Evolutionary conservation across 768 basidiomycete species (phyloP).

Genomic region (Amanita muscaria): DNA sequence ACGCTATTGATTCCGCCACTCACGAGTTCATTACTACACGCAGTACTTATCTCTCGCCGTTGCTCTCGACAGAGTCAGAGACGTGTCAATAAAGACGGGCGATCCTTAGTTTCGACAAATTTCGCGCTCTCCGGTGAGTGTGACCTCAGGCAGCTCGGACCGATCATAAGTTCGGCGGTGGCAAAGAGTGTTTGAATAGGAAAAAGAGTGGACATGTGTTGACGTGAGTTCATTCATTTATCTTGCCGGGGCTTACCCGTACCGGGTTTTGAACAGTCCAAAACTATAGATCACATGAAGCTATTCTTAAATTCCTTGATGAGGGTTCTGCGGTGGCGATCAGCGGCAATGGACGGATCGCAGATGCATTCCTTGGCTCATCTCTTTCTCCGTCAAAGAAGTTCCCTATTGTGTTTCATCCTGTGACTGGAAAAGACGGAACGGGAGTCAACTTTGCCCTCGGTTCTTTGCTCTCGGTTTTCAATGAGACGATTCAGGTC

Average conservation of each 20-base stretch:
- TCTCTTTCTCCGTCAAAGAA: slow-evolving; percentile 31
- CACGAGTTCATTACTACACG: slow-evolving; percentile 61
- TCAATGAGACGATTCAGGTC: slow-evolving; percentile 47
- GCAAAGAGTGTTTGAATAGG: slow-evolving; percentile 49
- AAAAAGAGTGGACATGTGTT: slow-evolving; percentile 25
- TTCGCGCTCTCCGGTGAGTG: slow-evolving; percentile 56
- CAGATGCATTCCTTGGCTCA: slow-evolving; percentile 30
- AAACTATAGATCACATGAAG: slow-evolving; percentile 57
- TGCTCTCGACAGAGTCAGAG: slow-evolving; percentile 68
- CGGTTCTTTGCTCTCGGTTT: slow-evolving; percentile 69
- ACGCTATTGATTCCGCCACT: slow-evolving; percentile 42
- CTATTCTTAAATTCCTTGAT: slow-evolving; percentile 55
- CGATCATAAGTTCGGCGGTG: slow-evolving; percentile 51
- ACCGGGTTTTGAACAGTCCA: slow-evolving; percentile 29
- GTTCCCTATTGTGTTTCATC: slow-evolving; percentile 59
- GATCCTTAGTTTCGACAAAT: slow-evolving; percentile 40
- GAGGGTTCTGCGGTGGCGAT: slow-evolving; percentile 49
- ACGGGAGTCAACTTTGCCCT: slow-evolving; percentile 59
- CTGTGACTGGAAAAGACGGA: slow-evolving; percentile 51
- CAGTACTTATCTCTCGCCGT: slow-evolving; percentile 80
- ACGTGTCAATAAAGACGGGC: slow-evolving; percentile 54
- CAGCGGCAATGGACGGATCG: slow-evolving; percentile 41
- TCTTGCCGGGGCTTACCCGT: too few species aligned
- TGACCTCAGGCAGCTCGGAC: slow-evolving; percentile 69
- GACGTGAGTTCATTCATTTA: slow-evolving; percentile 20